These are phyloP conservation scores for Neocucurbitaria cava DNA, from an alignment of 2,329 filamentous ascomycete species.

Conservation along the genomic window DNA sequence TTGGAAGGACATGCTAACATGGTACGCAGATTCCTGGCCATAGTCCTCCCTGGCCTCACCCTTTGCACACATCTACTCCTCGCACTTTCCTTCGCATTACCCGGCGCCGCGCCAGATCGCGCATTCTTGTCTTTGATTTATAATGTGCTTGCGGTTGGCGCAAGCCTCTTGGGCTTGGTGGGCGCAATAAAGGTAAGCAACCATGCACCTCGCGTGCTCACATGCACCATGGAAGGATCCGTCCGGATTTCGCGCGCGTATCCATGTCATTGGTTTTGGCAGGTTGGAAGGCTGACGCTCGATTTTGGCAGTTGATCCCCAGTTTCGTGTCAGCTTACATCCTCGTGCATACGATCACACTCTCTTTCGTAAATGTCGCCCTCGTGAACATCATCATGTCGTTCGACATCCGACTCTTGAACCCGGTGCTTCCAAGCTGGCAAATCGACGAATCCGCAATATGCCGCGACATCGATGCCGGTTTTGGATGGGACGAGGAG, in stretches of 20 bases:
- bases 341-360: slow-evolving; percentile 31
- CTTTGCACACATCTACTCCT: slow-evolving; percentile 35
- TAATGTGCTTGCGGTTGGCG: slow-evolving; percentile 48
- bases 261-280: not conserved
- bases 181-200: slow-evolving; percentile 53
- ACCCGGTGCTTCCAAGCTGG: slow-evolving; percentile 31
- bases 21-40: slow-evolving; percentile 32
- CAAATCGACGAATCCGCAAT: slow-evolving; percentile 28
- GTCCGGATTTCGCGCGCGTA: not conserved
- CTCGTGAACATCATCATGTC: slow-evolving; percentile 35
- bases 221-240: not conserved
- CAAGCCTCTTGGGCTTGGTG: slow-evolving; percentile 52
- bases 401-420: slow-evolving; percentile 20
- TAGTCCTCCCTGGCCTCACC: slow-evolving; percentile 36
- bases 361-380: slow-evolving; percentile 36
- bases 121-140: slow-evolving; percentile 47
- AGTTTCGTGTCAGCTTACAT: slow-evolving; percentile 36
- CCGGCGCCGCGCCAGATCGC: slow-evolving; percentile 35
- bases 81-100: slow-evolving; percentile 29
- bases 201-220: not conserved
- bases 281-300: slow-evolving; percentile 17
- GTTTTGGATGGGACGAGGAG: slow-evolving; percentile 36
- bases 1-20: slow-evolving; percentile 2
- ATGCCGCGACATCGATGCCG: slow-evolving; percentile 36
- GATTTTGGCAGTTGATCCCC: slow-evolving; percentile 25